Evolutionary conservation across 768 basidiomycete species (phyloP).

Genomic region (Agaricus blazei): DNA sequence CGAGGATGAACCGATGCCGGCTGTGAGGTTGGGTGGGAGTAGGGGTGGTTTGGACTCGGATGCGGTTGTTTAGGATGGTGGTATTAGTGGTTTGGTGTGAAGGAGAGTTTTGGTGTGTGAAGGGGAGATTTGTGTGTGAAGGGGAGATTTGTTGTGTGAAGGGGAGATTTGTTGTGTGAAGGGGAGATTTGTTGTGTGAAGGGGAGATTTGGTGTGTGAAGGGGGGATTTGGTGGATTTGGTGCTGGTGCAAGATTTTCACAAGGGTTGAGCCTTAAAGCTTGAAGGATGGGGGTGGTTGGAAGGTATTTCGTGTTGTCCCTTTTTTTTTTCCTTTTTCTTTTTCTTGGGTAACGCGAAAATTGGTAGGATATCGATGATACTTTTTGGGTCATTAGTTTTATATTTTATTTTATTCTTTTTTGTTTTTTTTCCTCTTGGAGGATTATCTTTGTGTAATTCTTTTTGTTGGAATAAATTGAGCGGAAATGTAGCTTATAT

Average conservation of each 20-base stretch:
- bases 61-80: conserved; percentile 21
- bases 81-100: conserved; percentile 8
- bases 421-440: too few relatives aligned
- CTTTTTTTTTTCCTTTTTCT: neutral
- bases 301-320: neutral
- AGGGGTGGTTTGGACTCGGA: conserved; percentile 20
- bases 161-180: too few relatives aligned
- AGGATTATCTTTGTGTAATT: too few relatives aligned
- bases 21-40: conserved; percentile 1
- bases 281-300: conserved; percentile 11
- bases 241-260: conserved; percentile 26
- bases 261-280: conserved; percentile 26
- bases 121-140: neutral
- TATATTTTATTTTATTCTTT: too few relatives aligned
- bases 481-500: too few relatives aligned
- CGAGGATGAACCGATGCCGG: conserved; percentile 5
- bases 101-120: neutral
- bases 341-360: too few relatives aligned
- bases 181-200: neutral
- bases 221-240: conserved; percentile 9
- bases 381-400: too few relatives aligned
- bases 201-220: neutral
- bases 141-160: conserved; percentile 2
- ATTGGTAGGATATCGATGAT: too few relatives aligned
- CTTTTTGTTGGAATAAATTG: too few relatives aligned